A percentile compares a stretch with the other conserved stretches of the same genome.
Conservation (phyloP, 169 alveolate species). For the Amoebophrya sp. region DNA sequence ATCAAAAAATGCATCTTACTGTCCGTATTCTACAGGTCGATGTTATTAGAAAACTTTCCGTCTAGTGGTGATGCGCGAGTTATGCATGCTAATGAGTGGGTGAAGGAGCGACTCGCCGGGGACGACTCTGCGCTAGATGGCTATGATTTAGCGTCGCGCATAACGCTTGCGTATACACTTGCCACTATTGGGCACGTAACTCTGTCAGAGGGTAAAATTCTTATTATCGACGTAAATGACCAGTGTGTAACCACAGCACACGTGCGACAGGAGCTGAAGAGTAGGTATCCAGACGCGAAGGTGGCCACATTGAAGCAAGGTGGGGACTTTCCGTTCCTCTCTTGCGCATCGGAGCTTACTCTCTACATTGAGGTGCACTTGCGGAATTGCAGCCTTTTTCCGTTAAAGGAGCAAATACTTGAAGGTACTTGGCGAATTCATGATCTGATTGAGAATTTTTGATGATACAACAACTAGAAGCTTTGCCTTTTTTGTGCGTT, state of each 20-base stretch:
- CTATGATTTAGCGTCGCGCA: not conserved
- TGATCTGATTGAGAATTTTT: too few species aligned
- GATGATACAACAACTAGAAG: too few species aligned
- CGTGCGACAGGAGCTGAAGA: conserved; percentile 24
- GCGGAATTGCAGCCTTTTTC: not conserved
- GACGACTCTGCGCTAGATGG: not conserved
- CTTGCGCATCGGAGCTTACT: not conserved
- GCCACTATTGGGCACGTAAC: not conserved
- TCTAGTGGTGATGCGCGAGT: not conserved
- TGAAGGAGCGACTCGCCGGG: not conserved
- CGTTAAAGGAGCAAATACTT: not conserved
- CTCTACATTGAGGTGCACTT: not conserved
- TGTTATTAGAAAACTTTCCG: not conserved
- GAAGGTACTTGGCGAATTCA: not conserved
- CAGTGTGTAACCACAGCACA: conserved; percentile 1
- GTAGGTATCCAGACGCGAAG: not conserved
- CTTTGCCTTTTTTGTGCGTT: too few species aligned
- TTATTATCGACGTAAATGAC: conserved; percentile 4
- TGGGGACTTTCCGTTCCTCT: not conserved
- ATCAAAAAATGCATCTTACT: too few species aligned
- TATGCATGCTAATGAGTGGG: not conserved
- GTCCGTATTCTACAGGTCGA: too few species aligned
- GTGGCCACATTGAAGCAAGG: not conserved
- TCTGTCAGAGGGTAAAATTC: not conserved
- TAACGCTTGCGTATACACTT: not conserved